A percentile compares a stretch with the other conserved stretches of the same genome.
These are phyloP conservation scores for Batkoa obscura DNA, from an alignment of 371 early-diverging fungal species.

Conservation along the genomic window DNA sequence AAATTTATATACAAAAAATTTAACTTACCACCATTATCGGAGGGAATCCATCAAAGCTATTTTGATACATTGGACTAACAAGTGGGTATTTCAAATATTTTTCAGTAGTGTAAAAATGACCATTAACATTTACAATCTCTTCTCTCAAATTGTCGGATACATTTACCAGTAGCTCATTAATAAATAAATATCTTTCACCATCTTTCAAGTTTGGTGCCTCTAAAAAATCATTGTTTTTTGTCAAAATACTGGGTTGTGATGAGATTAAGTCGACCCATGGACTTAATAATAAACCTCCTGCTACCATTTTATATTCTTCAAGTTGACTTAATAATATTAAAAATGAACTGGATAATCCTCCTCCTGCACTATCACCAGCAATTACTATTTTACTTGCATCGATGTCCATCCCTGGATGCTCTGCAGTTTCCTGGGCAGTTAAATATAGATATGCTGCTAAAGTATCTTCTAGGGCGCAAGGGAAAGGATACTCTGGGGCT, in stretches of 20 bases:
- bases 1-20: not conserved
- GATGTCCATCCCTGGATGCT: too few relatives aligned
- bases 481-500: slow-evolving; percentile 68
- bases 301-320: not conserved
- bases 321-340: not conserved
- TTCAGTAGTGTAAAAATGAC: slow-evolving; percentile 34
- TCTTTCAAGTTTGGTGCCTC: slow-evolving; percentile 10
- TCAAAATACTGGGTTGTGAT: slow-evolving; percentile 11
- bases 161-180: not conserved
- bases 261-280: slow-evolving; percentile 19
- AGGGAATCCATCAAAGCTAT: slow-evolving; percentile 17
- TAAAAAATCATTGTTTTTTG: slow-evolving; percentile 13
- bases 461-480: slow-evolving; percentile 60
- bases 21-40: slow-evolving; percentile 16
- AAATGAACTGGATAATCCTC: not conserved
- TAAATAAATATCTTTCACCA: too few relatives aligned
- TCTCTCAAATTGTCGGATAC: too few relatives aligned
- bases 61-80: slow-evolving; percentile 15
- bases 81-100: slow-evolving; percentile 18
- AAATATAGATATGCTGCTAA: slow-evolving; percentile 50
- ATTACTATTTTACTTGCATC: slow-evolving; percentile 18
- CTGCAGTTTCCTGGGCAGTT: slow-evolving; percentile 16
- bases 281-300: slow-evolving; percentile 5
- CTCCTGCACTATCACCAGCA: slow-evolving; percentile 33
- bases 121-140: not conserved